Conservation (phyloP, 495 filamentous ascomycete species). For the Emericellopsis terricola region DNA sequence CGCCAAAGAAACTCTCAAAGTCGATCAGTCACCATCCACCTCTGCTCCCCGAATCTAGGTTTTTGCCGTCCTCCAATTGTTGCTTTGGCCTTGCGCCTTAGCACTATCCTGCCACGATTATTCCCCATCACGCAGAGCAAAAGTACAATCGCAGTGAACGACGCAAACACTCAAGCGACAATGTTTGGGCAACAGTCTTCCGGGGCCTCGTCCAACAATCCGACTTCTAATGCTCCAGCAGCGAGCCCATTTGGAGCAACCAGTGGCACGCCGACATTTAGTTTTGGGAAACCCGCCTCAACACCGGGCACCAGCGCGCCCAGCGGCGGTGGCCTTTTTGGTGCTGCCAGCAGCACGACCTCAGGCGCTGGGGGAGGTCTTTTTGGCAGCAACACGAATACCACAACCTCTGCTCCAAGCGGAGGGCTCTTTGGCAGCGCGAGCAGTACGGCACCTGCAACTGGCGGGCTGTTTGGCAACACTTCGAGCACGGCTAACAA, state of each 20-base stretch:
- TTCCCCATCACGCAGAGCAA: no score
- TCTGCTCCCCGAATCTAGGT: no score
- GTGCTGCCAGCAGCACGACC: neutral
- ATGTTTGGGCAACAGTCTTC: no score
- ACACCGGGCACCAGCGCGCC: neutral
- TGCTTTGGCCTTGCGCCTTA: no score
- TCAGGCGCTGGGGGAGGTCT: conserved; percentile 3
- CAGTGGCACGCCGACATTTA: conserved; percentile 8
- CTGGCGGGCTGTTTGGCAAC: conserved; percentile 21
- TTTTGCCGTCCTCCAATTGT: no score
- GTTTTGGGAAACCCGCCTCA: conserved; percentile 15
- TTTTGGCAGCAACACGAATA: conserved; percentile 6
- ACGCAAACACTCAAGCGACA: no score
- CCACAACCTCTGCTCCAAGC: conserved; percentile 11
- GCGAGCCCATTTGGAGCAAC: conserved; percentile 16
- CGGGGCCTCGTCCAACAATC: conserved; percentile 16
- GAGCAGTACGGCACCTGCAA: conserved; percentile 6
- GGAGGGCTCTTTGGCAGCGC: conserved; percentile 33
- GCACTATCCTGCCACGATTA: no score
- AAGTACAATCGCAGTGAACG: no score
- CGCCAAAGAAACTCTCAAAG: no score
- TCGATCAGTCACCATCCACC: no score
- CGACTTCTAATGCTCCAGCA: conserved; percentile 21
- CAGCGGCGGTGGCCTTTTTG: conserved; percentile 10
- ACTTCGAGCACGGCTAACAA: conserved; percentile 22